Evolutionary conservation across 192 early-diverging fungal species (phyloP), one percentile per base, ranked within the genome.

Genomic region (Radiomyces spectabilis): DNA sequence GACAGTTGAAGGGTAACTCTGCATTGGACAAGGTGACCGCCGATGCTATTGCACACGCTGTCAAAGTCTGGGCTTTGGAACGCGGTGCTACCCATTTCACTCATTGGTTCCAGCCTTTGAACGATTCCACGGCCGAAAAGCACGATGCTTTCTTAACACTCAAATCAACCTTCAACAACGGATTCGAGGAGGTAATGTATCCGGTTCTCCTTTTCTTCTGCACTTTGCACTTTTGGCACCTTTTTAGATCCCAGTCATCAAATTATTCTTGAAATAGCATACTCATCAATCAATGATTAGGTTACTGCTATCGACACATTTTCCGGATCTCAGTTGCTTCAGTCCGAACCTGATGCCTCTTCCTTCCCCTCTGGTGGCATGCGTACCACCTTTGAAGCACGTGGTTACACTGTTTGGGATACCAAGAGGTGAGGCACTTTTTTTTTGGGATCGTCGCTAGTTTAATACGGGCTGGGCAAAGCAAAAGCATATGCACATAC

Each of bases 31-130:
- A 91, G 55, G 80, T 84, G 29, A 99, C 94, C 21, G 94, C 97
- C 22, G 97, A 99, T 77, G 92, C 94, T 34, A 90, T 99, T 51
- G 93, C 94, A n/a, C 97, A 99, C 69, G 97, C 97, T 24, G 97
- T 88, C 53, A 84, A 89, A 32, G 85, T 95, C 53, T 99, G 97
- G 97, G 93, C 97, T 59, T 89, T 94, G 89, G 87, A 94, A 67
- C 86, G 86, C 64, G 92, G 92, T 39, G 92, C 94, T 45, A 96
- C 94, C 37, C 97, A 99, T 81, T 99, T 94, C 68, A 97, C 94
- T 35, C 97, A 99, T 78, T 97, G 94, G 94, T 99, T 99, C 88
- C 97, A 99, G 81, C 97, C 97, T 62, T 92, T 96, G 80, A 99
- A 95, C 12, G 97, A 88, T 48, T 83, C 91, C 42, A 99, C 97